Evolutionary conservation across 2,329 filamentous ascomycete species (phyloP).

Genomic region (Pseudonectria foliicola): DNA sequence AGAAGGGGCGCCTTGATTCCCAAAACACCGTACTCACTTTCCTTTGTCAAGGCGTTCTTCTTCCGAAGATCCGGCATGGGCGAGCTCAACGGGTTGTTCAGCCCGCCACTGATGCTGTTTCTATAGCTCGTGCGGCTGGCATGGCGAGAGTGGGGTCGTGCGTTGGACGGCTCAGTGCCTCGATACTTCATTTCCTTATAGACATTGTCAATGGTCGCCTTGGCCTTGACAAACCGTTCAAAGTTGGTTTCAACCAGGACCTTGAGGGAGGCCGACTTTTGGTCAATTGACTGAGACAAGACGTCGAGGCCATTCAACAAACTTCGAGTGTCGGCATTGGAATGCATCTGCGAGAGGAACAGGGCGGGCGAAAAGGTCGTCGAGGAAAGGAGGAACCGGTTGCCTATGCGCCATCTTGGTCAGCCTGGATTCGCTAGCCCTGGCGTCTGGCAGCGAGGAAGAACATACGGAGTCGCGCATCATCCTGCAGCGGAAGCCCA

Average conservation of each 20-base stretch:
- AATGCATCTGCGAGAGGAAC: slow-evolving; percentile 89
- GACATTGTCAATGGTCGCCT: slow-evolving; percentile 96
- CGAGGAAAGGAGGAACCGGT: slow-evolving; percentile 90
- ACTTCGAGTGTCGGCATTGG: slow-evolving; percentile 72
- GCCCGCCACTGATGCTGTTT: slow-evolving; percentile 38
- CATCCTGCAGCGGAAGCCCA: slow-evolving; percentile 78
- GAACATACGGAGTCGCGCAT: slow-evolving; percentile 63
- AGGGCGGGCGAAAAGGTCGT: slow-evolving; percentile 90
- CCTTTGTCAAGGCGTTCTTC: slow-evolving; percentile 87
- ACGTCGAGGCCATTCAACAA: slow-evolving; percentile 77
- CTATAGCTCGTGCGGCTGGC: slow-evolving; percentile 61
- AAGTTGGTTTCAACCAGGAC: slow-evolving; percentile 97
- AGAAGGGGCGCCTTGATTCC: slow-evolving; percentile 84
- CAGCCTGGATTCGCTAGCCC: slow-evolving; percentile 6
- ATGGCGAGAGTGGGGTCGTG: slow-evolving; percentile 54
- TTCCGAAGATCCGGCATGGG: slow-evolving; percentile 51
- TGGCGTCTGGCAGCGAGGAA: slow-evolving; percentile 1
- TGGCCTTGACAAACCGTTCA: slow-evolving; percentile 93
- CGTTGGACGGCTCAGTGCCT: slow-evolving; percentile 45
- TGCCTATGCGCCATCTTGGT: slow-evolving; percentile 44
- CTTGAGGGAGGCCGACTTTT: slow-evolving; percentile 95
- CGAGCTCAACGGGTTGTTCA: slow-evolving; percentile 31
- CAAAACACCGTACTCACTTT: slow-evolving; percentile 82
- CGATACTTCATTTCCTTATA: slow-evolving; percentile 94
- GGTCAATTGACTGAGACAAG: slow-evolving; percentile 86